Percentiles rank a stretch among this genome's conserved stretches.
Evolutionary conservation across 805 yeast species (phyloP).

Genomic region (Priceomyces medius): DNA sequence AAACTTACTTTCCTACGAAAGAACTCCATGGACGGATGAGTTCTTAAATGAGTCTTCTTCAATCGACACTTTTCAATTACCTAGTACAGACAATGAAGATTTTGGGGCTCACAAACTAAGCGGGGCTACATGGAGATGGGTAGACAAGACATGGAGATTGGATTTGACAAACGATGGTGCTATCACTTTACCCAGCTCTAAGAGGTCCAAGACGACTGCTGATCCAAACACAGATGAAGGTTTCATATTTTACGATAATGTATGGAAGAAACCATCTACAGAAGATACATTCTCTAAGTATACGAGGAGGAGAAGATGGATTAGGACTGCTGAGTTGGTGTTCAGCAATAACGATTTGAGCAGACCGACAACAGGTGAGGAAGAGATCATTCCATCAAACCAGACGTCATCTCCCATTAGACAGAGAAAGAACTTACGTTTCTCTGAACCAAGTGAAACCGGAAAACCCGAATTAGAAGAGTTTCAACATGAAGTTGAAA

Average conservation of each 20-base stretch:
- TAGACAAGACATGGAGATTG: slow-evolving; percentile 86
- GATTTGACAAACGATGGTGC: slow-evolving; percentile 89
- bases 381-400: neutral
- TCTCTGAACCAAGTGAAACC: slow-evolving; percentile 27
- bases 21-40: slow-evolving; percentile 97
- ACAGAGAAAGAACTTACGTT: slow-evolving; percentile 44
- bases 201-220: slow-evolving; percentile 55
- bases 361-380: neutral
- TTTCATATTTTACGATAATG: slow-evolving; percentile 83
- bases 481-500: neutral
- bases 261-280: slow-evolving; percentile 89
- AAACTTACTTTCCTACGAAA: slow-evolving; percentile 83
- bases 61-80: slow-evolving; percentile 75
- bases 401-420: slow-evolving; percentile 5
- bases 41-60: slow-evolving; percentile 81
- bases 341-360: slow-evolving; percentile 16
- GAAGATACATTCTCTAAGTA: slow-evolving; percentile 88
- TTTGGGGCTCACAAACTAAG: slow-evolving; percentile 42
- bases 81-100: slow-evolving; percentile 55
- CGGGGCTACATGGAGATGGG: slow-evolving; percentile 91
- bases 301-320: slow-evolving; percentile 94
- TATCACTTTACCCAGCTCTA: slow-evolving; percentile 63
- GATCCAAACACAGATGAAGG: slow-evolving; percentile 83
- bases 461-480: neutral
- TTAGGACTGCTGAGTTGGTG: slow-evolving; percentile 86